Percentiles rank a stretch among this genome's conserved stretches.
Conservation (phyloP, 1,284 basidiomycete genomes). For the Pseudozyma thailandica region DNA sequence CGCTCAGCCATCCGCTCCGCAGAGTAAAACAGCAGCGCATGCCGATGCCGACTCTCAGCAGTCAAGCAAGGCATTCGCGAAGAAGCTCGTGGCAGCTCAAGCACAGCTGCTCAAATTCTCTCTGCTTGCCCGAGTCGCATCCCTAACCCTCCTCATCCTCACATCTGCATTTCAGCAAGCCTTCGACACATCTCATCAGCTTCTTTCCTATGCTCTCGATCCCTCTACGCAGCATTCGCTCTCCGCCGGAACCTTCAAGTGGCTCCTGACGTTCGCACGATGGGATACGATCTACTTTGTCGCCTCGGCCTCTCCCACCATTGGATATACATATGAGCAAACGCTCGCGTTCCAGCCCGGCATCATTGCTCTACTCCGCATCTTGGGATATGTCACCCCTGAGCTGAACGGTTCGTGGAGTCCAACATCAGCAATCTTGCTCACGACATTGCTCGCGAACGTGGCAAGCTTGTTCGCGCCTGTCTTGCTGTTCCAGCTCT, state of each 20-base stretch:
- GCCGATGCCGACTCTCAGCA: not conserved
- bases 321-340: conserved; percentile 79
- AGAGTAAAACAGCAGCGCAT: not conserved
- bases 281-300: conserved; percentile 90
- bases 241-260: conserved; percentile 12
- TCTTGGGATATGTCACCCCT: conserved; percentile 29
- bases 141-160: conserved; percentile 27
- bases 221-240: conserved; percentile 4
- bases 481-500: conserved; percentile 72
- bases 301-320: conserved; percentile 35
- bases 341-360: conserved; percentile 89
- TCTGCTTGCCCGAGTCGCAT: conserved; percentile 16
- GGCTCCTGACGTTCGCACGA: conserved; percentile 71
- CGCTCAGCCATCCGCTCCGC: not conserved
- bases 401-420: conserved; percentile 41
- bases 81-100: conserved; percentile 6
- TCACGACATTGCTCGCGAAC: conserved; percentile 42
- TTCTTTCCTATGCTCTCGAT: conserved; percentile 43
- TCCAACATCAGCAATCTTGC: conserved; percentile 32
- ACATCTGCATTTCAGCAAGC: conserved; percentile 30
- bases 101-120: conserved; percentile 20
- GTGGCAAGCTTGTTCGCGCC: conserved; percentile 69
- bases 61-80: not conserved
- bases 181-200: conserved; percentile 58
- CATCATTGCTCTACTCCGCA: conserved; percentile 48